Evolutionary conservation across 257 asterid species (phyloP).

Genomic region (Coffea eugenioides): DNA sequence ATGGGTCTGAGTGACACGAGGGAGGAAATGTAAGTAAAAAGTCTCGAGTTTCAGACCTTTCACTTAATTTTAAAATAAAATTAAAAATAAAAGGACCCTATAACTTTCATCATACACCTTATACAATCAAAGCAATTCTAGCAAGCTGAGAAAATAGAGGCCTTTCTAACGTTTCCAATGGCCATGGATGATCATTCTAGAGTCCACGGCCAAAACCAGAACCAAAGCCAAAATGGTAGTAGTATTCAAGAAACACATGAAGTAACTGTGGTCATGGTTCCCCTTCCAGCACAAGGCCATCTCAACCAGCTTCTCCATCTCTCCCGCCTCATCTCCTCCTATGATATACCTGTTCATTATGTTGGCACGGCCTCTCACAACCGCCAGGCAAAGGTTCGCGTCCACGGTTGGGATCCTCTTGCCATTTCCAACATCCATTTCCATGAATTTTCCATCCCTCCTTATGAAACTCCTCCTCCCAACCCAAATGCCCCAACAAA

Average conservation of each 20-base stretch:
- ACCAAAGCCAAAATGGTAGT: not conserved
- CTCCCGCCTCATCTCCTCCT: constrained; percentile 59
- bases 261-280: constrained; percentile 52
- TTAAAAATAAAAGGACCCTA: too few relatives aligned
- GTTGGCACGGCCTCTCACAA: constrained; percentile 53
- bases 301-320: constrained; percentile 84
- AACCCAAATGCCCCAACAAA: constrained; percentile 13
- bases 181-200: not conserved
- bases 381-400: constrained; percentile 54
- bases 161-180: not conserved
- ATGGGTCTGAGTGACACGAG: too few relatives aligned
- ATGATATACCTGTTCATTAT: constrained; percentile 40
- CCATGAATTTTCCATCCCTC: constrained; percentile 30
- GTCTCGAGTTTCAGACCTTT: too few relatives aligned
- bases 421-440: constrained; percentile 40
- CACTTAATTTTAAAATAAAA: too few relatives aligned
- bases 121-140: too few relatives aligned
- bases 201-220: not conserved
- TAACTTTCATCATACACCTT: too few relatives aligned
- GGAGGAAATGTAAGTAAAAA: too few relatives aligned
- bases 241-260: not conserved
- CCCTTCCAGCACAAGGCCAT: constrained; percentile 73
- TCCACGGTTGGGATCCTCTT: constrained; percentile 45
- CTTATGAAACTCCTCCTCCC: constrained; percentile 23
- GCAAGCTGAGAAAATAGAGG: too few relatives aligned